Conservation (phyloP, 768 basidiomycete genomes). For the Tricholoma bakamatsutake region DNA sequence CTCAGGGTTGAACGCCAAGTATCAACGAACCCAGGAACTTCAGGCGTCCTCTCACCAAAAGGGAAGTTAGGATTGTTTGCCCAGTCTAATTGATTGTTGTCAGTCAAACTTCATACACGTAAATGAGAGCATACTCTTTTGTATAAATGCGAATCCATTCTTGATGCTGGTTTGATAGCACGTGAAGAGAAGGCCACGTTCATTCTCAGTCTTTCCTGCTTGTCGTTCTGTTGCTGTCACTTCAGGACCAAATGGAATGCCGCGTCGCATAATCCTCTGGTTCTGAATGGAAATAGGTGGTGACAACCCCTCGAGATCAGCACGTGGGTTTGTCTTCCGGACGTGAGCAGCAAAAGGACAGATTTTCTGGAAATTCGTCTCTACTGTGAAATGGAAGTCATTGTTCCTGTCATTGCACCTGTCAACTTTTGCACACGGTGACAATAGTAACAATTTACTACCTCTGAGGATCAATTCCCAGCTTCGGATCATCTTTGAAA, state of each 20-base stretch:
- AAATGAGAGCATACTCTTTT: slow-evolving; percentile 26
- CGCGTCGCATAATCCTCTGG: slow-evolving; percentile 35
- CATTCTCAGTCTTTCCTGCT: slow-evolving; percentile 31
- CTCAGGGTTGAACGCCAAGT: background rate
- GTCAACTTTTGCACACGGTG: slow-evolving; percentile 9
- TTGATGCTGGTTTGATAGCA: slow-evolving; percentile 37
- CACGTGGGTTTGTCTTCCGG: slow-evolving; percentile 42
- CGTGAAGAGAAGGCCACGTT: slow-evolving; percentile 44
- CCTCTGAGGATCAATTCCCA: slow-evolving; percentile 31
- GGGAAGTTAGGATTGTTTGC: slow-evolving; percentile 33
- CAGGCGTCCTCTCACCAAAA: slow-evolving; percentile 20
- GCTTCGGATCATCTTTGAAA: slow-evolving; percentile 33
- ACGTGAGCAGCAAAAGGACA: slow-evolving; percentile 46
- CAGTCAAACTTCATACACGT: background rate
- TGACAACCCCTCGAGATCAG: slow-evolving; percentile 29
- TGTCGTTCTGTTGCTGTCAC: slow-evolving; percentile 32
- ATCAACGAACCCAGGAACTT: slow-evolving; percentile 25
- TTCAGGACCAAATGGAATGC: slow-evolving; percentile 49
- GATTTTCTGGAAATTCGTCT: slow-evolving; percentile 27
- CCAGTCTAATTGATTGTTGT: slow-evolving; percentile 25
- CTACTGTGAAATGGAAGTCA: slow-evolving; percentile 34
- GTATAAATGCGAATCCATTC: slow-evolving; percentile 37
- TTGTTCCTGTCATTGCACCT: slow-evolving; percentile 27
- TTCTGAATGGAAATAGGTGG: slow-evolving; percentile 17
- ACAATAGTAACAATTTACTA: slow-evolving; percentile 9